Conservation (phyloP, 345 rosid genomes). For the Hibiscus syriacus region DNA sequence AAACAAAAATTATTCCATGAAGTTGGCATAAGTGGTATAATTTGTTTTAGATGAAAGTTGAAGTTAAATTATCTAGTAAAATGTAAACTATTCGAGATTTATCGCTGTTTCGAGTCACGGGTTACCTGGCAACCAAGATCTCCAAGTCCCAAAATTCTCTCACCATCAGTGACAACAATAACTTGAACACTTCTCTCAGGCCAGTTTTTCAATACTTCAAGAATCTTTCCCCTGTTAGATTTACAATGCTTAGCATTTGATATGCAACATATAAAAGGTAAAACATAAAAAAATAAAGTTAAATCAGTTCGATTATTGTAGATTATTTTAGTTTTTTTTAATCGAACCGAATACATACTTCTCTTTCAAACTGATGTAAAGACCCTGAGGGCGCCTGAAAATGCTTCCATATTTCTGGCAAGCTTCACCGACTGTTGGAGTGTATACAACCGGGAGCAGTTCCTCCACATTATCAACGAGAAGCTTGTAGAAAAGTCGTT, state of each 20-base stretch:
- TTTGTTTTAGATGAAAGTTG: too few relatives aligned
- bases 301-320: too few relatives aligned
- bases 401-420: conserved; percentile 97
- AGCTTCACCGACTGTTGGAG: conserved; percentile 97
- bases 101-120: neutral
- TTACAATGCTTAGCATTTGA: conserved; percentile 4
- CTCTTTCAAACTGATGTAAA: conserved; percentile 91
- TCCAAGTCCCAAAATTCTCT: conserved; percentile 90
- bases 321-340: too few relatives aligned
- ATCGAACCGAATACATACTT: conserved; percentile 38
- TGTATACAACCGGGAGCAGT: conserved; percentile 83
- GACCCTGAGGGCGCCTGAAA: conserved; percentile 90
- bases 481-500: conserved; percentile 89
- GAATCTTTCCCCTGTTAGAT: conserved; percentile 71
- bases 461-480: conserved; percentile 90
- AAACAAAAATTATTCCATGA: too few relatives aligned
- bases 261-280: conserved; percentile 6
- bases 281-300: neutral
- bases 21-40: too few relatives aligned
- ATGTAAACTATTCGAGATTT: neutral
- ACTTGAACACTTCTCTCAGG: conserved; percentile 88
- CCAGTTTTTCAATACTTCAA: conserved; percentile 93
- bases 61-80: too few relatives aligned
- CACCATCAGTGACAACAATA: conserved; percentile 97
- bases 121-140: conserved; percentile 98